Percentiles rank a stretch among this genome's conserved stretches.
Conservation (phyloP, 345 rosid genomes). For the Dimocarpus longan region DNA sequence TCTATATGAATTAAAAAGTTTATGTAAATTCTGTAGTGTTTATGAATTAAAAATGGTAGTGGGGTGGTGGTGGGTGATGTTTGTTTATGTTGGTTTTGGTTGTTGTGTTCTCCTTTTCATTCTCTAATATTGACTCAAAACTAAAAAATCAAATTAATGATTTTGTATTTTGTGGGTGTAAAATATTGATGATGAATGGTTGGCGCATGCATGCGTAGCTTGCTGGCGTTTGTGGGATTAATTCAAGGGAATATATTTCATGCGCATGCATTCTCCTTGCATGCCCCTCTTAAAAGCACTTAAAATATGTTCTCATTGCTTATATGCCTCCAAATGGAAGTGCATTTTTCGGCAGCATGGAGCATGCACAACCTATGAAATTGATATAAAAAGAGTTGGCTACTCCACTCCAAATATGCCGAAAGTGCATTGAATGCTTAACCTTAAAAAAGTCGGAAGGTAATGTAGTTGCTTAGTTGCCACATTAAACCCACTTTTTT, state of each 20-base stretch:
- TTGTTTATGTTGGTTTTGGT: constrained; percentile 6
- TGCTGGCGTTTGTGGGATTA: neutral
- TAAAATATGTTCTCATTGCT: neutral
- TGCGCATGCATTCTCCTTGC: constrained; percentile 5
- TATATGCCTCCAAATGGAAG: neutral
- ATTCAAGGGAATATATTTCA: neutral
- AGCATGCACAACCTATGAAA: neutral
- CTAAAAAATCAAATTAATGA: neutral
- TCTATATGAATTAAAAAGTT: constrained; percentile 14
- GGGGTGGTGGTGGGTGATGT: constrained; percentile 10
- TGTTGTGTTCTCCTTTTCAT: neutral
- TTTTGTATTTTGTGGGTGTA: neutral
- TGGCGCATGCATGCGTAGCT: constrained; percentile 9
- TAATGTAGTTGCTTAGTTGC: neutral
- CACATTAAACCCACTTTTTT: too few species aligned
- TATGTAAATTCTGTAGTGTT: neutral
- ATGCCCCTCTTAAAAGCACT: neutral
- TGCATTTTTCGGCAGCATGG: neutral
- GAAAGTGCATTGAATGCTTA: neutral
- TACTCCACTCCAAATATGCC: neutral
- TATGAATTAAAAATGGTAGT: neutral
- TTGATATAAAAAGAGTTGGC: neutral
- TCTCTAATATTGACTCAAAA: neutral
- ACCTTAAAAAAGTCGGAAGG: neutral
- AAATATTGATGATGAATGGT: neutral